Base-by-base conservation (phyloP, 1,139 yeast species). In the Pichia sp. region DNA sequence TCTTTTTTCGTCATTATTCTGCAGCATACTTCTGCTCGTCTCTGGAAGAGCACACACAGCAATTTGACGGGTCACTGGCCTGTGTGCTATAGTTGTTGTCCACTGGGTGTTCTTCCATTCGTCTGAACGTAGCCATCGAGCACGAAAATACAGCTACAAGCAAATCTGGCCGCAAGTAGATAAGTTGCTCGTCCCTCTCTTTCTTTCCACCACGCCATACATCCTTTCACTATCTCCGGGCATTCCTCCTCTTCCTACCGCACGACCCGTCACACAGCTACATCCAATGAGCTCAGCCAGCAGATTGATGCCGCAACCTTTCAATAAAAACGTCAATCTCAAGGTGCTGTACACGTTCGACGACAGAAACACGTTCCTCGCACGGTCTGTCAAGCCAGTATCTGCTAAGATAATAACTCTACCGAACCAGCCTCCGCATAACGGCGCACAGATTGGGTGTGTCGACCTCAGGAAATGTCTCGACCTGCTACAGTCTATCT, bases 341-440 rank as follows among this genome's bases (percentile, higher is more conserved):
- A 82, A 82, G 64, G 79, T 82, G 53, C 70, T 82, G 59, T 82
- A 82, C 64, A 78, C 85, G 18, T 75, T 82, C 65, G 83, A 82
- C 66, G 78, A 78, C 66, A 75, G 74, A 61, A 70, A 82, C 25
- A 83, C 81, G 49, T 82, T 80, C 58, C 70, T 82, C 41, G 82
- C 85, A 12, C 70, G 87, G 52, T 80, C 86, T 3, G 63, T 69
- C 25, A 66, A 64, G 41, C 74, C 75, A 46, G 65, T 70, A 51
- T 65, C 73, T 10, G 79, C 82, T 40, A 78, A 75, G 58, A 73
- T 81, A 18, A 78, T 73, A 37, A 74, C 71, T 50, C 71, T 74
- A 72, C 83, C 58, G 12, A 45, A 52, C 3, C 58, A 58, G 46
- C 58, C 62, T 8, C 62, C 66, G 6, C 59, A 58, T 49, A 58